Conservation (phyloP, 106 monocot genomes). For the Vanilla planifolia region DNA sequence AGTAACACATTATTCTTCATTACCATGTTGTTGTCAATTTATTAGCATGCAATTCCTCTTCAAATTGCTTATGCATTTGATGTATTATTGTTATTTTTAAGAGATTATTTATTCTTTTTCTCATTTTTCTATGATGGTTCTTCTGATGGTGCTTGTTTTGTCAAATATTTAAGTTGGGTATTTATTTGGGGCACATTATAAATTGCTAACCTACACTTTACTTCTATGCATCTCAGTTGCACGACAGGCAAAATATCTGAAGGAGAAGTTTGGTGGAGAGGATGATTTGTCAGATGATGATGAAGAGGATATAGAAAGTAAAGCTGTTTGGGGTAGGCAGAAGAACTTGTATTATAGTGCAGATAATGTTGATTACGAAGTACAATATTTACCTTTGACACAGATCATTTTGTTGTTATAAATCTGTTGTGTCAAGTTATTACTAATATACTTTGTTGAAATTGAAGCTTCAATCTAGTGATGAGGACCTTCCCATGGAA, state of each 20-base stretch:
- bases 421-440: neutral
- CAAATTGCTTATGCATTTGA: neutral
- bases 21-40: slow-evolving; percentile 1
- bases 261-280: slow-evolving; percentile 53
- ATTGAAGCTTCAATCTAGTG: slow-evolving; percentile 65
- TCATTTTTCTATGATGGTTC: neutral
- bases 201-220: neutral
- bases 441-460: slow-evolving; percentile 4
- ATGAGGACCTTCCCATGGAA: slow-evolving; percentile 64
- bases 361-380: slow-evolving; percentile 73
- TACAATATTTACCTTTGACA: slow-evolving; percentile 1
- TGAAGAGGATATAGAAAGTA: slow-evolving; percentile 43
- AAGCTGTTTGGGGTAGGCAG: slow-evolving; percentile 52
- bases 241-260: slow-evolving; percentile 60
- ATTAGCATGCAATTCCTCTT: neutral
- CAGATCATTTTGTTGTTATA: neutral
- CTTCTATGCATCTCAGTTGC: slow-evolving; percentile 28
- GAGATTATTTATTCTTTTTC: neutral
- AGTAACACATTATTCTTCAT: slow-evolving; percentile 27
- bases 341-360: slow-evolving; percentile 55
- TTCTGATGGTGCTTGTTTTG: neutral
- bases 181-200: neutral
- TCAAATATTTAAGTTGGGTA: neutral
- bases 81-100: neutral
- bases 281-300: slow-evolving; percentile 50